Evolutionary conservation across 2,329 filamentous ascomycete genomes (phyloP), one percentile per base, ranked within the genome.

Genomic region (Penicillium sp.): DNA sequence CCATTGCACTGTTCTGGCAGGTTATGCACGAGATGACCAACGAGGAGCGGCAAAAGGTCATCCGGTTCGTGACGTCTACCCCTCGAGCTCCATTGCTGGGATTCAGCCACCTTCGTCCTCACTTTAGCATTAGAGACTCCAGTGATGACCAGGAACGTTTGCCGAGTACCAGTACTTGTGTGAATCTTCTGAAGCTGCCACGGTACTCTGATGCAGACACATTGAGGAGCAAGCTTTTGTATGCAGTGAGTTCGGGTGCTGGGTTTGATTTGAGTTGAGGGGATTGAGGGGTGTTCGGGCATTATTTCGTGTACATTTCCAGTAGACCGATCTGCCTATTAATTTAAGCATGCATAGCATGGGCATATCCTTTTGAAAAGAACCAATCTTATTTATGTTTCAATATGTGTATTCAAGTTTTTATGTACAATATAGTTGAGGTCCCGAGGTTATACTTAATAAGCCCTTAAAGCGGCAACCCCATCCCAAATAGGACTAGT

Each of bases 21-120:
- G 92, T 96, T 46, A 88, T 99, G 86, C 81, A 84, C 54, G 78
- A 79, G 4, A 82, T 99, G 59, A 81, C 81, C 10, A 92, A 97
- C 66, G 80, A 80, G 22, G 89, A 97, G 71, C 82, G 90, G 4
- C 82, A 92, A 24, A 89, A 92, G 55, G 89, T 99, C 57, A 82
- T 99, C 61, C 96, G 96, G 69, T 99, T 97, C 65, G 94, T 97
- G 45, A 99, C 92, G 5, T 93, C 89, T 29, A 97, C 94, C 10
- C 93, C 94, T 0, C 82, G 94, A 37, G 93, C 92, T 31, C 94
- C 94, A 3, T 77, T 99, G 43, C 77, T 97, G 3, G 94, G 94
- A 0, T 99, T 99, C 70, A 85, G 85, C 18, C 89, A 94, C 68
- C 77, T 99, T 61, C 89, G 87, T 55, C 94, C 94, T 2, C 81